Base-by-base conservation (phyloP, 2,329 filamentous ascomycete genomes). In the Cladobotryum protrusum region DNA sequence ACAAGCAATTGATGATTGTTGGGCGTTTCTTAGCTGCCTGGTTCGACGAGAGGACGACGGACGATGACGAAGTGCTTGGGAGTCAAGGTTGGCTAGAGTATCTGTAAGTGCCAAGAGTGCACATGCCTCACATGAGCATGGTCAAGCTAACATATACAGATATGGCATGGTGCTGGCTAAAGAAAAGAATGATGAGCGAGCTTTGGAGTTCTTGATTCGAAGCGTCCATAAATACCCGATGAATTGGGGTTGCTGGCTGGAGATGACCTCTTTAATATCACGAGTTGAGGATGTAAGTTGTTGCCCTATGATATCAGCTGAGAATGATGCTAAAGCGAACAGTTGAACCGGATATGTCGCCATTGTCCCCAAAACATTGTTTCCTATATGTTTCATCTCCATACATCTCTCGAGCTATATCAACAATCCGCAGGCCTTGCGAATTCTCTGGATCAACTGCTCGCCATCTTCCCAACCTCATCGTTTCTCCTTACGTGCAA, bases 201-300 rank as follows among this genome's bases (percentile, higher is more conserved):
- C 93, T 2, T 84, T 92, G 67, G 82, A 87, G 55, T 96, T 87
- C 78, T 77, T 99, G n/a, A 75, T 96, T 46, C 80, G 83, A 55
- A 96, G 91, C 62, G 88, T 96, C 9, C 87, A 95, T 64, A 73
- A 89, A 37, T 95, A 90, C 61, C 88, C 90, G 1, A 96, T 91
- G 79, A 96, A 97, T 63, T 99, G 93, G 93, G 89, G 90, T 7
- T 91, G 90, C 54, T 99, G 93, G 93, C 79, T 93, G 52, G 93
- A 99, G 70, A 81, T 99, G 66, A 88, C 87, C 4, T 84, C 84
- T 36, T 75, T 97, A 20, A 81, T 96, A 52, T 81, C 82, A 34
- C 83, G 86, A 33, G 78, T 86, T 8, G 90, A 96, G 67, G 89
- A 96, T 68, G 86, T 93, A 68, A 68, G 82, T 72, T 11, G 19